Evolutionary conservation across 768 basidiomycete genomes (phyloP), one percentile per base, ranked within the genome.

Genomic region (Auriscalpium vulgare): DNA sequence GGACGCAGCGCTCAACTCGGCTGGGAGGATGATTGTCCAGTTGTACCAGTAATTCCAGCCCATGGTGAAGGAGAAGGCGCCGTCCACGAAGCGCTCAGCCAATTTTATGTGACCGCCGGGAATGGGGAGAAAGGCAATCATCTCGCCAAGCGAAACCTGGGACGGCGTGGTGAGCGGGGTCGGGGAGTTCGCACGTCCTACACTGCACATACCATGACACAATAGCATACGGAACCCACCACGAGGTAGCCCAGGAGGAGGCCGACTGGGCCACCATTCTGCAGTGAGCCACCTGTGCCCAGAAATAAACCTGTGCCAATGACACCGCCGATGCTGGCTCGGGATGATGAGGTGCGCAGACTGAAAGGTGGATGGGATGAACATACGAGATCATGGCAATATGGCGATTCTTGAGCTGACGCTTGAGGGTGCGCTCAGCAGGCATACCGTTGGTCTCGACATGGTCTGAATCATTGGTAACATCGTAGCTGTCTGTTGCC

Each of bases 91-190:
- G 29, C 90, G 85, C 67, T 85, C 88, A 0, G 90, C 84, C 21
- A 92, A 69, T 57, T 77, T 87, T 67, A 91, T 90, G 63, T 90
- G 88, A 54, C 81, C 89, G 57, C 90, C 90, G 29, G 87, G 77
- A 55, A 92, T 77, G 0, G 90, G 90, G 8, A 91, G 76, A 66
- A 76, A 91, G 0, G 88, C 81, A 50, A 91, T 68, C 88, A 88
- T 85, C 71, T 86, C 85, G 14, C 84, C 78, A 38, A 89, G 73
- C 2, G 84, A 84, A 56, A 87, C 69, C 84, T 85, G 63, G 23
- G 47, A 34, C 62, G 45, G 55, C 37, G 37, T 17, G 37, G 29
- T 43, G 21, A 47, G 40, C 36, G 17, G 8, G 37, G 16, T 23
- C 23, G 19, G 19, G 16, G 8, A 29, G 13, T 4, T 10, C 47